Evolutionary conservation across 2,329 filamentous ascomycete species (phyloP), one percentile per base, ranked within the genome.

Genomic region (Elsinoe batatas): DNA sequence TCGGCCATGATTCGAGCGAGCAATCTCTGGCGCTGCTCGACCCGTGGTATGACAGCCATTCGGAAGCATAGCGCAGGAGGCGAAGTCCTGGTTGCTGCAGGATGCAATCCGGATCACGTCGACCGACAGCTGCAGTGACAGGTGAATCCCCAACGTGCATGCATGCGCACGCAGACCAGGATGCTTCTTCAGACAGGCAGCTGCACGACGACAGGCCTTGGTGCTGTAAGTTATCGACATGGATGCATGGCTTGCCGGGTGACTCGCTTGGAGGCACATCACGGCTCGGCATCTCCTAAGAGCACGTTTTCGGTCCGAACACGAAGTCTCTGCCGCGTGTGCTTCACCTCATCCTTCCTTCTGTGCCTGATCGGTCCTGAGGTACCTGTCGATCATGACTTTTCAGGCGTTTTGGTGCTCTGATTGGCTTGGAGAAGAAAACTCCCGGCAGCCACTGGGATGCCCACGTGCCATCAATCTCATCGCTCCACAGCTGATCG

Each of bases 321-420:
- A 26, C 18, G 26, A 44, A 44, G 20, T 42, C 18, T 44, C 40
- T 44, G 40, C 40, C 26, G 40, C 40, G n/a, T 44, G 13, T 33
- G 33, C 33, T 51, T 11, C 32, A 37, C 32, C 32, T 22, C 47
- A 38, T 20, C n/a, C 40, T 44, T 26, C 18, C 47, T 22, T 38
- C 26, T 20, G 13, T 12, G 22, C 26, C 22, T 49, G 26, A 38
- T 38, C 17, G 36, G 17, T 38, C 32, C 44, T 15, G n/a, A 22
- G 26, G 47, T 51, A 38, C 47, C 47, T 51, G 47, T 51, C 47
- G 47, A 51, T 51, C 47, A 37, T 35, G 15, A 26, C 15, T 51
- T 15, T 12, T 3, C 13, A 22, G 32, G 7, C 47, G 18, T 32
- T 18, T 36, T 38, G 18, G 11, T 15, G 3, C n/a, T 37, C 37